phyloP scores from a whole-genome alignment of 1,284 basidiomycete genomes.

The Malassezia pachydermatis region DNA sequence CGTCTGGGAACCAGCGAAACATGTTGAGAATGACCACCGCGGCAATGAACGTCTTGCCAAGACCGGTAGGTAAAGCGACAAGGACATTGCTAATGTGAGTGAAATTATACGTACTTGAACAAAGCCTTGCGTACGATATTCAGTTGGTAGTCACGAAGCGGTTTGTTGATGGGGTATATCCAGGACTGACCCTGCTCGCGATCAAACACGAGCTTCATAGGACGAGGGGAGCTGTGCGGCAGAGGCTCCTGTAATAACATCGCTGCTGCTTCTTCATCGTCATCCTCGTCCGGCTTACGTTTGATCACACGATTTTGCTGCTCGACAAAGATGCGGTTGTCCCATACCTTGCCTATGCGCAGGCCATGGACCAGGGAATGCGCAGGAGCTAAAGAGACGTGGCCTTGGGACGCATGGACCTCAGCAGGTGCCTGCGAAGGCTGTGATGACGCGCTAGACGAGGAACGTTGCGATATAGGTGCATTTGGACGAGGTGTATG shows the following conservation, averaged over 20 bases:
- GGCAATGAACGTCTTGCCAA: slow-evolving; percentile 97
- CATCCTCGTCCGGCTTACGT: neutral
- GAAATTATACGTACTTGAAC: slow-evolving; percentile 51
- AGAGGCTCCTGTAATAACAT: neutral
- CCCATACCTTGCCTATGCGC: slow-evolving; percentile 9
- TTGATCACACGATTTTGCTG: slow-evolving; percentile 7
- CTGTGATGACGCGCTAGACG: neutral
- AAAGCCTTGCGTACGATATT: slow-evolving; percentile 80
- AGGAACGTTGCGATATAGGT: slow-evolving; percentile 13
- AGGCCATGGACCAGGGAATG: neutral
- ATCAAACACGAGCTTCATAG: slow-evolving; percentile 54
- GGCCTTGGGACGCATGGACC: slow-evolving; percentile 11
- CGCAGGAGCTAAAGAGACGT: slow-evolving; percentile 9
- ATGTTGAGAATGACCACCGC: slow-evolving; percentile 72
- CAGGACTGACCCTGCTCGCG: slow-evolving; percentile 70
- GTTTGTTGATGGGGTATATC: slow-evolving; percentile 81
- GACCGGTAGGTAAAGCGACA: slow-evolving; percentile 85
- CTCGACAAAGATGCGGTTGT: slow-evolving; percentile 9
- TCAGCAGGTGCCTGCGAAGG: neutral
- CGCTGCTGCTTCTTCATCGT: neutral
- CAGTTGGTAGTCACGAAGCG: slow-evolving; percentile 85
- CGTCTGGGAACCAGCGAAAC: slow-evolving; percentile 39
- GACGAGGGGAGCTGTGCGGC: neutral
- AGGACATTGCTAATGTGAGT: slow-evolving; percentile 65
- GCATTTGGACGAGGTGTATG: slow-evolving; percentile 1